Percentiles rank a stretch among this genome's conserved stretches.
Conservation (phyloP, 2,329 filamentous ascomycete species). For the Trichoderma harzianum region DNA sequence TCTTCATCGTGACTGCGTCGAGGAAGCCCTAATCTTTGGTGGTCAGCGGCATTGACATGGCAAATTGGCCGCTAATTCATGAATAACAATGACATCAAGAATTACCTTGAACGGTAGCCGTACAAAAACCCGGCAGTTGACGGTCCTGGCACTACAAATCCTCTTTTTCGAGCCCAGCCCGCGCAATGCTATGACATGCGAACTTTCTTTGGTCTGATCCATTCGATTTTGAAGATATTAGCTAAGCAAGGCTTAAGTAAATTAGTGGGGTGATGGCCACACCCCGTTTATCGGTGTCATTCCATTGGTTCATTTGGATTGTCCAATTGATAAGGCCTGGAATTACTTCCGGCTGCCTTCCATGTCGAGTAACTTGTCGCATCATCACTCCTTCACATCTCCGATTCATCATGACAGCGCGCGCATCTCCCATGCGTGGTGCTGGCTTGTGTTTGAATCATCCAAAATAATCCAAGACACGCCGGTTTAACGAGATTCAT, state of each 20-base stretch:
- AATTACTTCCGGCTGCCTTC: not conserved
- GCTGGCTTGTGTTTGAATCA: not conserved
- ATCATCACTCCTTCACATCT: not conserved
- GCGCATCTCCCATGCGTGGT: not conserved
- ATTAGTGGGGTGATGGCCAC: not conserved
- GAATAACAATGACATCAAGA: not conserved
- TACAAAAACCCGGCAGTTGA: not conserved
- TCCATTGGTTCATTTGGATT: not conserved
- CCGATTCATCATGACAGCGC: not conserved
- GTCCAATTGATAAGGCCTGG: constrained; percentile 2
- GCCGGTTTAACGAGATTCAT: not conserved
- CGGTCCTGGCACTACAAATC: not conserved
- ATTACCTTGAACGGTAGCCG: not conserved
- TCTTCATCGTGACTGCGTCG: constrained; percentile 30
- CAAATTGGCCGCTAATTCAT: not conserved
- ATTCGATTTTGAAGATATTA: constrained; percentile 24
- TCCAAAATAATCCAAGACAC: not conserved
- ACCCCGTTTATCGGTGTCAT: not conserved
- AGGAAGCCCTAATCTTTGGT: not conserved
- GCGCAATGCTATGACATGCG: not conserved
- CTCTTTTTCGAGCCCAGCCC: not conserved
- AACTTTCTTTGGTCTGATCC: not conserved
- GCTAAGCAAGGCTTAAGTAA: constrained; percentile 33
- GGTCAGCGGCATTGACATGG: not conserved
- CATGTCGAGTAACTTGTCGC: not conserved